A percentile compares a stretch with the other conserved stretches of the same genome.
These are phyloP conservation scores for Ustilago esculenta DNA, from an alignment of 1,284 basidiomycete genomes.

Conservation along the genomic window DNA sequence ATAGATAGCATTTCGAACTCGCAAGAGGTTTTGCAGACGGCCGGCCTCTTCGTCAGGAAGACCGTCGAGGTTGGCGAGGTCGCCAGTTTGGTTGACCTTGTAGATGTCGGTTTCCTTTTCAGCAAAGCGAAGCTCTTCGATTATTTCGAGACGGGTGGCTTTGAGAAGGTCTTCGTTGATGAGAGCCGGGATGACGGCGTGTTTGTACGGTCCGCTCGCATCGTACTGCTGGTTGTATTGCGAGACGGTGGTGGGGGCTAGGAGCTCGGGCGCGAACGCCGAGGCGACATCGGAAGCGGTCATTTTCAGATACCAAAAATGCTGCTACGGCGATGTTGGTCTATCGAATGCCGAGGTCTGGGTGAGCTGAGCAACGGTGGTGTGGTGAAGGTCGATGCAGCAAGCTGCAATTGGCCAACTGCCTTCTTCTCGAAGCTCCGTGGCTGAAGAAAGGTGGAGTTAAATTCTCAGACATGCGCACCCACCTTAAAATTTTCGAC, in stretches of 20 bases:
- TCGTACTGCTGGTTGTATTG: slow-evolving; percentile 50
- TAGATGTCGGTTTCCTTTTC: slow-evolving; percentile 99
- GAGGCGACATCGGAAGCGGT: slow-evolving; percentile 26
- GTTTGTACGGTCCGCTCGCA: slow-evolving; percentile 76
- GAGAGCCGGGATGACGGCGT: slow-evolving; percentile 82
- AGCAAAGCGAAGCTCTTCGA: slow-evolving; percentile 86
- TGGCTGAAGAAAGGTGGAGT: slow-evolving; percentile 20
- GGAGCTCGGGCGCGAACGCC: slow-evolving; percentile 48
- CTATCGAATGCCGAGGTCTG: too few species aligned
- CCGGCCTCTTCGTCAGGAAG: slow-evolving; percentile 69
- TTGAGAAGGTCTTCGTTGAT: slow-evolving; percentile 84
- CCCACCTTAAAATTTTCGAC: slow-evolving; percentile 16
- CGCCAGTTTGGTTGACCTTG: slow-evolving; percentile 97
- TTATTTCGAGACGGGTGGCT: slow-evolving; percentile 80
- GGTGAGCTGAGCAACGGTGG: too few species aligned
- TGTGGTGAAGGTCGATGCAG: not conserved
- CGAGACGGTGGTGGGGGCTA: slow-evolving; percentile 29
- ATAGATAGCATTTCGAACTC: slow-evolving; percentile 91
- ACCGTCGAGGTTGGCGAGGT: slow-evolving; percentile 89
- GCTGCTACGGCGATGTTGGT: too few species aligned
- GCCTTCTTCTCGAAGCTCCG: slow-evolving; percentile 4
- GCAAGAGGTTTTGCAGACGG: slow-evolving; percentile 69
- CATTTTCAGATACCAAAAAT: too few species aligned
- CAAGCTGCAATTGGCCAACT: not conserved
- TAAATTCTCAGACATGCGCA: slow-evolving; percentile 1